phyloP scores from a whole-genome alignment of 1,284 basidiomycete genomes.

The Apiotrichum porosum region DNA sequence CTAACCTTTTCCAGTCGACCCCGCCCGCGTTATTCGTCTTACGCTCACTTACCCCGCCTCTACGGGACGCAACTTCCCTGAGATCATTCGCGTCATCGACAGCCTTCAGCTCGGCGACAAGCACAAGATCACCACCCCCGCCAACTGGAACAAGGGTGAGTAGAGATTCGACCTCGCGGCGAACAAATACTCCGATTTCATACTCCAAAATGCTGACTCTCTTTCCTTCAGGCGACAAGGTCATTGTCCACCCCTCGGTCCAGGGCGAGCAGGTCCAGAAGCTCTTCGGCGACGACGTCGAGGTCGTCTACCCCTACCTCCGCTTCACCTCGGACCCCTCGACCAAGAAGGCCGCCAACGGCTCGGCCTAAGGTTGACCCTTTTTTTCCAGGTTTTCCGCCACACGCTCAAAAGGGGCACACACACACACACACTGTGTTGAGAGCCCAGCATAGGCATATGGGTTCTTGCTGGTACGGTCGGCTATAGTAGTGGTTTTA shows the following conservation, averaged over 20 bases:
- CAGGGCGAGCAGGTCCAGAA: conserved; percentile 79
- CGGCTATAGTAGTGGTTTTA: too few relatives aligned
- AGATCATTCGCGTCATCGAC: conserved; percentile 78
- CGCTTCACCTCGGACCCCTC: conserved; percentile 51
- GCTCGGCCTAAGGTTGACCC: too few relatives aligned
- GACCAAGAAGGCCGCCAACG: conserved; percentile 16
- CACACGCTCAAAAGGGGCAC: too few relatives aligned
- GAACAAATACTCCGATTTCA: too few relatives aligned
- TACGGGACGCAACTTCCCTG: conserved; percentile 60
- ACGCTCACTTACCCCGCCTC: conserved; percentile 86
- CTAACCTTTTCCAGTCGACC: conserved; percentile 59
- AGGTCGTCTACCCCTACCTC: conserved; percentile 54
- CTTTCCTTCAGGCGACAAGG: conserved; percentile 65
- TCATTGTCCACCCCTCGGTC: conserved; percentile 91
- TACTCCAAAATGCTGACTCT: neutral
- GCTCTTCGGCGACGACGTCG: conserved; percentile 52
- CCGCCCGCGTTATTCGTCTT: conserved; percentile 83
- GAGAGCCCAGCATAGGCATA: too few relatives aligned
- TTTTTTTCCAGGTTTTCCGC: too few relatives aligned
- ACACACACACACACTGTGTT: too few relatives aligned
- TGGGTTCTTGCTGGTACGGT: too few relatives aligned
- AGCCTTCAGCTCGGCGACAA: conserved; percentile 92
- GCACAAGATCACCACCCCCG: conserved; percentile 51
- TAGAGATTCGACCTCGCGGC: too few relatives aligned
- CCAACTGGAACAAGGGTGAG: conserved; percentile 1